These are phyloP conservation scores for Aspergillus uvarum DNA, from an alignment of 2,329 filamentous ascomycete genomes.

Conservation along the genomic window DNA sequence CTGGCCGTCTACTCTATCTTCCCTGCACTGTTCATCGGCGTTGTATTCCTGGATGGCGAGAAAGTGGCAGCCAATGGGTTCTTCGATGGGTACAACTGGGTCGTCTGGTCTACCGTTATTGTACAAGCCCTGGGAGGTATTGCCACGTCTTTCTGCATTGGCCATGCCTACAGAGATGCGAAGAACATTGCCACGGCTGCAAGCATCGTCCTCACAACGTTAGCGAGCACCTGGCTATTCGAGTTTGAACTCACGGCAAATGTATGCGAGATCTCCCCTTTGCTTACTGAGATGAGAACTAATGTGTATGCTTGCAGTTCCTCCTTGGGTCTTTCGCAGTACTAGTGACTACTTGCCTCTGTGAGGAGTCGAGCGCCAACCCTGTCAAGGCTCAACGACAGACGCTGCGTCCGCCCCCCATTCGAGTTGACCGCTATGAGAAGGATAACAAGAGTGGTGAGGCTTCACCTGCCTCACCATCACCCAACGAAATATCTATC, in stretches of 20 bases:
- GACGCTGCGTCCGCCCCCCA: constrained; percentile 49
- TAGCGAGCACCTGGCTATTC: constrained; percentile 85
- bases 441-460: constrained; percentile 63
- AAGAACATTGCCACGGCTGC: constrained; percentile 94
- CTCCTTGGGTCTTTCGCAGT: constrained; percentile 76
- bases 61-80: constrained; percentile 83
- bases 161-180: constrained; percentile 82
- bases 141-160: constrained; percentile 77
- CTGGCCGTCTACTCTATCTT: constrained; percentile 92
- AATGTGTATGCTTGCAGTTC: constrained; percentile 59
- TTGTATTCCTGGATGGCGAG: constrained; percentile 82
- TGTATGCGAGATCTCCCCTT: constrained; percentile 56
- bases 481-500: constrained; percentile 48
- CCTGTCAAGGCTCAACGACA: constrained; percentile 42
- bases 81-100: constrained; percentile 90
- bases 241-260: constrained; percentile 70
- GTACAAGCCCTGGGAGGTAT: constrained; percentile 84
- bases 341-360: constrained; percentile 79
- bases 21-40: constrained; percentile 80
- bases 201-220: constrained; percentile 81
- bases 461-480: constrained; percentile 23
- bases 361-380: constrained; percentile 58
- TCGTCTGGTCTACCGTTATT: constrained; percentile 82
- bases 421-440: constrained; percentile 70
- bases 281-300: constrained; percentile 9